Percentiles rank a stretch among this genome's conserved stretches.
phyloP scores from a whole-genome alignment of 75 land plant species.

The Cunninghamia lanceolata region DNA sequence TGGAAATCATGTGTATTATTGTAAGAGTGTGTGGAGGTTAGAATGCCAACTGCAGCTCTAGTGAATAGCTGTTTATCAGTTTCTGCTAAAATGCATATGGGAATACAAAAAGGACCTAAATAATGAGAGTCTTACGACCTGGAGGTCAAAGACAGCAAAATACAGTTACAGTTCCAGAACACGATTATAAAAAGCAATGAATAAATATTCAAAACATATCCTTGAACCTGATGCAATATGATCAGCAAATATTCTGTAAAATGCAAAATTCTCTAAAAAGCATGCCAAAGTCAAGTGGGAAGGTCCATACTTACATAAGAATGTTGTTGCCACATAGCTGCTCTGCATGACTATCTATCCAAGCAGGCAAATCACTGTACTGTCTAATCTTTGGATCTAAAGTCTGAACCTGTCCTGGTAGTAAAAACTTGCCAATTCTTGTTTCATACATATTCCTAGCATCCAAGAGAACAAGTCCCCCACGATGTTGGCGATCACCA shows the following conservation, averaged over 20 bases:
- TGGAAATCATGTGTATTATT: not conserved
- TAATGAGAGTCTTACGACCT: not conserved
- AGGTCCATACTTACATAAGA: constrained; percentile 66
- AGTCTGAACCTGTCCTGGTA: constrained; percentile 56
- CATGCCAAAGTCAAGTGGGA: not conserved
- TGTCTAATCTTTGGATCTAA: constrained; percentile 85
- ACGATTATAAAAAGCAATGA: not conserved
- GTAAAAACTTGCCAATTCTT: constrained; percentile 80
- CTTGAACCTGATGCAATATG: not conserved
- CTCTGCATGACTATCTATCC: constrained; percentile 83
- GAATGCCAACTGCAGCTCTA: not conserved
- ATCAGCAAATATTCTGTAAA: constrained; percentile 1
- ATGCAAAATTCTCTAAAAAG: not conserved
- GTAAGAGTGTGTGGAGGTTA: not conserved
- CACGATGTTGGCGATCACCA: not conserved
- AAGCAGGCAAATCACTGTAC: constrained; percentile 89
- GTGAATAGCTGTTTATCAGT: not conserved
- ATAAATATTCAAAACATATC: not conserved
- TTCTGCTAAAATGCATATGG: not conserved
- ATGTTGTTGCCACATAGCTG: constrained; percentile 56
- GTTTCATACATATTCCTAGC: constrained; percentile 97
- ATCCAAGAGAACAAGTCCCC: constrained; percentile 62
- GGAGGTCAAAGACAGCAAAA: not conserved
- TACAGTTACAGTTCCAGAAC: not conserved
- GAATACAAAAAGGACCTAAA: not conserved